These are phyloP conservation scores for Forsythia viridissima DNA, from an alignment of 257 asterid genomes.

Conservation along the genomic window DNA sequence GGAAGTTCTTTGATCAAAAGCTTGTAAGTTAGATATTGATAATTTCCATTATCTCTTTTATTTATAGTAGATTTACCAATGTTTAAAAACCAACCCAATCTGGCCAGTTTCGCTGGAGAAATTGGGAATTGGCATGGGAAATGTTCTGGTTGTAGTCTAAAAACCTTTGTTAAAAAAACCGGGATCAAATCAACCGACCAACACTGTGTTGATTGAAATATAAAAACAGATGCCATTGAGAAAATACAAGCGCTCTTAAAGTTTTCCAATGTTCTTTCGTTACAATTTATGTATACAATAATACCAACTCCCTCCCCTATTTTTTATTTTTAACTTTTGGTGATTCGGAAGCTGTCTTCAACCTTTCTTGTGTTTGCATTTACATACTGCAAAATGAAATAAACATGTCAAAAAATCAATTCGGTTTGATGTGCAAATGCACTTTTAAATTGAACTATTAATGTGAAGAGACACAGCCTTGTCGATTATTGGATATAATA, in stretches of 20 bases:
- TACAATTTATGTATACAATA: neutral
- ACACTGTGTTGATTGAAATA: neutral
- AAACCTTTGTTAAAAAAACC: neutral
- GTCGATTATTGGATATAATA: too few species aligned
- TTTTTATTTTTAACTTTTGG: slow-evolving; percentile 23
- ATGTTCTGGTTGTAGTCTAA: neutral
- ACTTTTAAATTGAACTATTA: neutral
- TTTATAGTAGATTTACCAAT: neutral
- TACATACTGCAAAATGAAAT: slow-evolving; percentile 50
- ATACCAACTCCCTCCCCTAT: neutral
- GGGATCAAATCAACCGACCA: neutral
- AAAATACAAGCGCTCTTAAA: neutral
- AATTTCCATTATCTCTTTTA: neutral
- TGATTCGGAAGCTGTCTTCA: slow-evolving; percentile 60
- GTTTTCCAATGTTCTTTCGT: neutral
- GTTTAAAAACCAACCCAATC: neutral
- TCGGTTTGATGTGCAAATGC: neutral
- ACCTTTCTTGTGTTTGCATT: slow-evolving; percentile 53
- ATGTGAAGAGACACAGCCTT: neutral
- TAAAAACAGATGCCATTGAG: neutral
- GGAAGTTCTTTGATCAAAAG: too few species aligned
- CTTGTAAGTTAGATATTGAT: too few species aligned
- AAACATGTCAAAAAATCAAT: neutral
- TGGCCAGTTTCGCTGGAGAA: neutral
- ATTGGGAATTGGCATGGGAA: neutral